phyloP scores from a whole-genome alignment of 2,329 filamentous ascomycete species.

The Microdochium trichocladiopsis region DNA sequence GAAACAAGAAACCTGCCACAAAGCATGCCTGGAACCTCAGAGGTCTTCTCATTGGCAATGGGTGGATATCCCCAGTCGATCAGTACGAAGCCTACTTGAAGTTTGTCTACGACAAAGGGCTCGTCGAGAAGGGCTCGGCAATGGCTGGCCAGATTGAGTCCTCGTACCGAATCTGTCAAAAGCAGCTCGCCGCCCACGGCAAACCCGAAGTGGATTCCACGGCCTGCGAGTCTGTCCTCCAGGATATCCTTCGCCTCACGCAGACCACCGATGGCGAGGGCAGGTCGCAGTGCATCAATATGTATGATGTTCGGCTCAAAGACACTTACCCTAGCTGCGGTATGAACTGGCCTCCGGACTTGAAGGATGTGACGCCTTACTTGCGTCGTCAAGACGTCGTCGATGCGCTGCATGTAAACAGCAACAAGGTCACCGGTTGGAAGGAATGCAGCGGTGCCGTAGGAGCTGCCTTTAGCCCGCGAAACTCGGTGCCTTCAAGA shows the following conservation, averaged over 20 bases:
- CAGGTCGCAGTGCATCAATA: conserved; percentile 68
- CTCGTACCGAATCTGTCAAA: conserved; percentile 62
- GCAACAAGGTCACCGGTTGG: conserved; percentile 82
- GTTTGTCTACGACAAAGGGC: conserved; percentile 69
- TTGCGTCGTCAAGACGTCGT: conserved; percentile 75
- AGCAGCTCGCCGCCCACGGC: conserved; percentile 43
- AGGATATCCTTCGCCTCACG: conserved; percentile 63
- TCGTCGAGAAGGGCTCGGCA: conserved; percentile 63
- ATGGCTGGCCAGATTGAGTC: conserved; percentile 58
- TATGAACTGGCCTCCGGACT: conserved; percentile 96
- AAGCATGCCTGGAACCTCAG: conserved; percentile 65
- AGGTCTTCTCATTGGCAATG: conserved; percentile 90
- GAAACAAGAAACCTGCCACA: conserved; percentile 59
- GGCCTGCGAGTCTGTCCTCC: conserved; percentile 72
- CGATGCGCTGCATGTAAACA: conserved; percentile 73
- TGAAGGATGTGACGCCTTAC: conserved; percentile 72
- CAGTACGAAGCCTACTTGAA: conserved; percentile 86
- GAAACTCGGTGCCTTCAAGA: conserved; percentile 66
- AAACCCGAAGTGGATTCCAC: conserved; percentile 58
- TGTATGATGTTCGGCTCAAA: conserved; percentile 89
- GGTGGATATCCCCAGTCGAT: conserved; percentile 86
- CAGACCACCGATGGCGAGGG: conserved; percentile 40
- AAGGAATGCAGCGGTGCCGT: conserved; percentile 82
- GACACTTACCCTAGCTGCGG: conserved; percentile 81
- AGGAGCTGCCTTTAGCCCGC: conserved; percentile 60